Percentiles rank a stretch among this genome's conserved stretches.
Conservation (phyloP, 2,329 filamentous ascomycete genomes). For the Pyrenophora seminiperda region DNA sequence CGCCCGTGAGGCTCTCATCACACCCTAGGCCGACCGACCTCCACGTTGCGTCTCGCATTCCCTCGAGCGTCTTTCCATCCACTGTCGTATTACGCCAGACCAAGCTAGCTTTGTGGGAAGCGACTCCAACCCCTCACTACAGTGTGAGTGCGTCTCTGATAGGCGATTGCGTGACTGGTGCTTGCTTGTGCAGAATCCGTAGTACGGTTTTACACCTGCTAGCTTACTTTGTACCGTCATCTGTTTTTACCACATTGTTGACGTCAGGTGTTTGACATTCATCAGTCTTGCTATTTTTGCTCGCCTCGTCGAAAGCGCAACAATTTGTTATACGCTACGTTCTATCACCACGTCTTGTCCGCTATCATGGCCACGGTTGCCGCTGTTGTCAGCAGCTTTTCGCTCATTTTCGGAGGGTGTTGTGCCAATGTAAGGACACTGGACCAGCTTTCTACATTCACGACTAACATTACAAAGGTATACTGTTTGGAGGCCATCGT, state of each 20-base stretch:
- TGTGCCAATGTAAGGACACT: constrained; percentile 77
- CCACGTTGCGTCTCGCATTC: constrained; percentile 35
- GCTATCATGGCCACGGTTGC: constrained; percentile 42
- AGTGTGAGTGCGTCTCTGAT: constrained; percentile 3
- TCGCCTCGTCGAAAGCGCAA: background rate
- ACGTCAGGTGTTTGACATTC: constrained; percentile 11
- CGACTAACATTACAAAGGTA: constrained; percentile 62
- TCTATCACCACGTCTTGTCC: background rate
- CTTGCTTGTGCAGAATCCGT: background rate
- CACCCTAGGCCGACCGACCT: constrained; percentile 29
- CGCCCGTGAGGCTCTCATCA: constrained; percentile 35
- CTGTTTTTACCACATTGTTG: background rate
- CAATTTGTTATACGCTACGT: too few species aligned
- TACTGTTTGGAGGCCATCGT: constrained; percentile 95
- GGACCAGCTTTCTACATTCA: background rate
- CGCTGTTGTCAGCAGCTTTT: constrained; percentile 64
- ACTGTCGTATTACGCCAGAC: constrained; percentile 5
- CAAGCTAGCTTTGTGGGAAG: constrained; percentile 17
- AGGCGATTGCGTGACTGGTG: background rate
- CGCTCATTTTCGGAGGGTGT: constrained; percentile 92
- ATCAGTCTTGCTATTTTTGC: constrained; percentile 1
- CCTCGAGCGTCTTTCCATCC: background rate
- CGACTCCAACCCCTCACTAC: background rate
- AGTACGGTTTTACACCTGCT: background rate
- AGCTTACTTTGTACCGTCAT: background rate